These are phyloP conservation scores for Penicillium robsamsonii DNA, from an alignment of 495 filamentous ascomycete genomes.

Conservation along the genomic window DNA sequence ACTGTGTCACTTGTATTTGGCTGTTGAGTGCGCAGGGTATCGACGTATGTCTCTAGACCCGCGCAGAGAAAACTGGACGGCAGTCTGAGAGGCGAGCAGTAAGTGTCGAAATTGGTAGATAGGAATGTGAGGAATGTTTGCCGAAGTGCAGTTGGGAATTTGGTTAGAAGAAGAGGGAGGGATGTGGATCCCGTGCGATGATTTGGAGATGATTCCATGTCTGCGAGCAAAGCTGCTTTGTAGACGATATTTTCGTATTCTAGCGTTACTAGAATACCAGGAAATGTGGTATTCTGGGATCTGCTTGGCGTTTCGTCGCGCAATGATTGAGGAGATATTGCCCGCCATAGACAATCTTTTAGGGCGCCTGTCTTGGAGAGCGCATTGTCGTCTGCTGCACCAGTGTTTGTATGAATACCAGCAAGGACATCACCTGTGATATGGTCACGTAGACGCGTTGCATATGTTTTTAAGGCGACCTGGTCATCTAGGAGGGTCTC, in stretches of 20 bases:
- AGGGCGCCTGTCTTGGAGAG: conserved; percentile 49
- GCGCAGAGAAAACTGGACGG: conserved; percentile 40
- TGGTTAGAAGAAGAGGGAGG: conserved; percentile 53
- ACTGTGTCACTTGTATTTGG: conserved; percentile 12
- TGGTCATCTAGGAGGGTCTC: conserved; percentile 36
- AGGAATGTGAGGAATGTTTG: conserved; percentile 51
- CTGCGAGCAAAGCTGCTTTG: conserved; percentile 44
- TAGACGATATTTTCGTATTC: conserved; percentile 52
- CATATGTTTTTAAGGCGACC: conserved; percentile 45
- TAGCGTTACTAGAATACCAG: conserved; percentile 46
- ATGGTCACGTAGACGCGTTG: conserved; percentile 50
- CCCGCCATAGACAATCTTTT: conserved; percentile 46
- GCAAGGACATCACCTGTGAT: conserved; percentile 51
- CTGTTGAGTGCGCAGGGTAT: conserved; percentile 10
- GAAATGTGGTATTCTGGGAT: conserved; percentile 13
- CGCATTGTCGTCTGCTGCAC: conserved; percentile 34
- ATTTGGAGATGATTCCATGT: neutral
- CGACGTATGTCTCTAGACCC: conserved; percentile 32
- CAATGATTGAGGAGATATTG: conserved; percentile 29
- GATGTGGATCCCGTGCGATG: conserved; percentile 36
- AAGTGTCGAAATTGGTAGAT: conserved; percentile 51
- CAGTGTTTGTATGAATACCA: conserved; percentile 37
- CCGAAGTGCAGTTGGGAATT: conserved; percentile 50
- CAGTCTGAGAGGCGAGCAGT: conserved; percentile 42
- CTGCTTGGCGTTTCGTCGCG: conserved; percentile 1